Evolutionary conservation across 2,329 filamentous ascomycete species (phyloP), one percentile per base, ranked within the genome.

Genomic region (Macrophomina tecta): DNA sequence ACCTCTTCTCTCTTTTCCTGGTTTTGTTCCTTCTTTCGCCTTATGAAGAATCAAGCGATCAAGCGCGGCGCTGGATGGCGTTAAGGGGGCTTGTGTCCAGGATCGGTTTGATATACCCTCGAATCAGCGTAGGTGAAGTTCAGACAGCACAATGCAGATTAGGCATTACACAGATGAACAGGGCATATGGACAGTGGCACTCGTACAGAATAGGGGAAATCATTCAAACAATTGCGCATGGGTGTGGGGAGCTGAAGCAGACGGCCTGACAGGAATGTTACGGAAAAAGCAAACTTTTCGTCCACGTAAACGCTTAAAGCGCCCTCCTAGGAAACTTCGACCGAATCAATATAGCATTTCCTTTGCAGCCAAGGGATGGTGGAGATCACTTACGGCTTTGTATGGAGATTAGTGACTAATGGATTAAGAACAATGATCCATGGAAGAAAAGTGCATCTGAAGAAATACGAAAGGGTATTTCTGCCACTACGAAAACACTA

Each of bases 381-480:
- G 12, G 3, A 23, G n/a, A 23, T 18, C 3, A 55, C 52, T 55
- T 38, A 55, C 52, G 38, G 11, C n/a, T 55, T 16, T 23, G 28
- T 36, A 12, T 23, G 52, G 6, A n/a, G 34, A n/a, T 16, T 6
- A 45, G 23, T 58, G 38, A 6, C 12, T 42, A 4, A n/a, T 9
- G 23, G 8, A 18, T 16, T 9, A 23, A 23, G n/a, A 18, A 14
- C 11, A 28, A 38, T 16, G 6, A 38, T 34, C 12, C 52, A 55
- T 16, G 32, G 16, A 34, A 62, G 18, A 16, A 40, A 48, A 49
- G 18, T 14, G 38, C 4, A 28, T 62, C 23, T 5, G n/a, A 53
- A 12, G 49, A 53, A 64, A 64, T 40, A 64, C 61, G 30, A 49
- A 23, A 38, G 52, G 51, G 58, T 62, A 62, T 62, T 62, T 62